phyloP scores from a whole-genome alignment of 345 rosid species.

The Sonneratia alba region DNA sequence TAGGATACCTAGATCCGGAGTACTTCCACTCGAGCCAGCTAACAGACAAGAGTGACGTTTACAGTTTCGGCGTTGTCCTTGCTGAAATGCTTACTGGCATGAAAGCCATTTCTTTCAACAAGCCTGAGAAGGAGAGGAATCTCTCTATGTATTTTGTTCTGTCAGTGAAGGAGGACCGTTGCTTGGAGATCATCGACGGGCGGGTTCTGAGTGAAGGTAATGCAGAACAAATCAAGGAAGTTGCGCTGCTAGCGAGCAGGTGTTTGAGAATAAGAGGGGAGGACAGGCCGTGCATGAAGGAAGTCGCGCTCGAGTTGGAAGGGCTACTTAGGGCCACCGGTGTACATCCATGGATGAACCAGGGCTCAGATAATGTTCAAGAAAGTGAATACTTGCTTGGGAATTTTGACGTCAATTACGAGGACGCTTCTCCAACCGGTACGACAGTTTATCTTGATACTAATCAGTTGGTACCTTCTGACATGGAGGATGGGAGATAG shows the following conservation, averaged over 20 bases:
- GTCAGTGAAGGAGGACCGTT: slow-evolving; percentile 15
- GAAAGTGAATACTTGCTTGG: neutral
- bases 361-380: neutral
- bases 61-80: slow-evolving; percentile 37
- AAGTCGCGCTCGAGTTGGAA: slow-evolving; percentile 21
- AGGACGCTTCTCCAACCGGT: no score
- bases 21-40: slow-evolving; percentile 22
- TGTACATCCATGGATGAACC: slow-evolving; percentile 1
- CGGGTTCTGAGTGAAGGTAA: slow-evolving; percentile 4
- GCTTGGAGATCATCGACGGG: slow-evolving; percentile 18
- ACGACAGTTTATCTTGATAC: no score
- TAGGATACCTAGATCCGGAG: slow-evolving; percentile 43
- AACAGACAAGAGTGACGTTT: slow-evolving; percentile 38
- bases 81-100: slow-evolving; percentile 33
- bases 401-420: no score
- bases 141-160: slow-evolving; percentile 22
- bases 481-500: no score
- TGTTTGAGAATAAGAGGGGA: slow-evolving; percentile 25
- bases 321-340: neutral
- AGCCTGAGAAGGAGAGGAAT: slow-evolving; percentile 21
- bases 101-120: slow-evolving; percentile 13
- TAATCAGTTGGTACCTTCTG: no score
- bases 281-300: slow-evolving; percentile 31
- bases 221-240: slow-evolving; percentile 11
- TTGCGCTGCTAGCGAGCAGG: slow-evolving; percentile 15